These are phyloP conservation scores for Parafenestella ontariensis DNA, from an alignment of 2,329 filamentous ascomycete species.

Conservation along the genomic window DNA sequence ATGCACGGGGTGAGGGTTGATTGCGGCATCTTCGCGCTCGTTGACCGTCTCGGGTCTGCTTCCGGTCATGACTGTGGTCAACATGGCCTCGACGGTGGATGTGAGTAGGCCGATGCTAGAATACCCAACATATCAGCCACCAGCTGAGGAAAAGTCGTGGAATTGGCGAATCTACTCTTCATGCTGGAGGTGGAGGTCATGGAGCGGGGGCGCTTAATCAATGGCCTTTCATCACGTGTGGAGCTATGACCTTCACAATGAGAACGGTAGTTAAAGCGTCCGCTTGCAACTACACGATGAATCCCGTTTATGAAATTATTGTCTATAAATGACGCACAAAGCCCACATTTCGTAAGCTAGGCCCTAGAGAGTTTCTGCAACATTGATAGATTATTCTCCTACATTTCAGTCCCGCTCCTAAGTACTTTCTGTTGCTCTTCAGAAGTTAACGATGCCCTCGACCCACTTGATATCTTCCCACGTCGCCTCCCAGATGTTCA, in stretches of 20 bases:
- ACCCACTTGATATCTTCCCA: conserved; percentile 63
- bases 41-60: conserved; percentile 20
- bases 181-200: conserved; percentile 14
- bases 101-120: conserved; percentile 8
- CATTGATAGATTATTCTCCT: not conserved
- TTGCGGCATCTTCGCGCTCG: conserved; percentile 27
- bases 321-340: too few relatives aligned
- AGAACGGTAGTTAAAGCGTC: conserved; percentile 1
- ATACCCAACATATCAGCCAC: conserved; percentile 35
- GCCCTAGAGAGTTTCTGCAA: not conserved
- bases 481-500: conserved; percentile 60
- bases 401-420: not conserved
- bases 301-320: too few relatives aligned
- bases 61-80: conserved; percentile 28
- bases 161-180: conserved; percentile 2
- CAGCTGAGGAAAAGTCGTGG: conserved; percentile 11
- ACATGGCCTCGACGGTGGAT: conserved; percentile 25
- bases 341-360: not conserved
- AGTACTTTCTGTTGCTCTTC: not conserved
- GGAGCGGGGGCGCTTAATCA: conserved; percentile 36
- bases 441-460: conserved; percentile 51
- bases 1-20: conserved; percentile 24
- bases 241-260: conserved; percentile 1
- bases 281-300: not conserved
- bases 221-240: conserved; percentile 23